Evolutionary conservation across 106 monocot species (phyloP), one percentile per base, ranked within the genome.

Genomic region (Dioscorea dumetorum): DNA sequence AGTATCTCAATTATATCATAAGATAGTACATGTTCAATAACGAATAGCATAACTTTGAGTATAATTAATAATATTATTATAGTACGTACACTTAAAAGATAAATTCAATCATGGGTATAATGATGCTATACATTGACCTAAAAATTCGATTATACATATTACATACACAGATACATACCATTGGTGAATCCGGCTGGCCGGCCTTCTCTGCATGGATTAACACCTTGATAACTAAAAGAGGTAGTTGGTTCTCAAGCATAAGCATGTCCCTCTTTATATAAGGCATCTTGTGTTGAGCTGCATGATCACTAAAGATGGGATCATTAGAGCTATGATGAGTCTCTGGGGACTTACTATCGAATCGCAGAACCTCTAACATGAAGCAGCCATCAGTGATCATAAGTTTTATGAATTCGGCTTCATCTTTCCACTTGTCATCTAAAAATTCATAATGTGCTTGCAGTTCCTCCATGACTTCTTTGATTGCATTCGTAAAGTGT

Each of bases 301-400:
- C 77, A 33, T 71, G 63, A 2, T 18, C 1, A 57, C 77, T 70
- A 49, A 77, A 77, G 0, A 64, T 21, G 15, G 77, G 77, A 50
- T 35, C 67, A 56, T 66, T 28, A 3, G 28, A 1, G 28, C 2
- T 28, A 28, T 28, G 28, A 28, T 28, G 28, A 28, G 28, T 28
- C 28, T 28, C 28, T 28, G 28, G 28, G 28, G 28, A 28, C 28
- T 28, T 28, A 28, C 28, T 1, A 28, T 28, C 3, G 28, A 28
- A 28, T 1, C 73, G 49, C 20, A 76, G 10, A 5, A 81, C 33
- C 59, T 76, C 81, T 10, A 81, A 60, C 75, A 80, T 71, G 61
- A 80, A 80, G 49, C 80, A 75, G 0, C 80, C 80, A 24, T 80
- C 80, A 6, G 57, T 0, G 2, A 80, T 52, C 71, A 75, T 67